Percentiles rank a stretch among this genome's conserved stretches.
Evolutionary conservation across 768 basidiomycete species (phyloP).

Genomic region (Hygrophorus russula): DNA sequence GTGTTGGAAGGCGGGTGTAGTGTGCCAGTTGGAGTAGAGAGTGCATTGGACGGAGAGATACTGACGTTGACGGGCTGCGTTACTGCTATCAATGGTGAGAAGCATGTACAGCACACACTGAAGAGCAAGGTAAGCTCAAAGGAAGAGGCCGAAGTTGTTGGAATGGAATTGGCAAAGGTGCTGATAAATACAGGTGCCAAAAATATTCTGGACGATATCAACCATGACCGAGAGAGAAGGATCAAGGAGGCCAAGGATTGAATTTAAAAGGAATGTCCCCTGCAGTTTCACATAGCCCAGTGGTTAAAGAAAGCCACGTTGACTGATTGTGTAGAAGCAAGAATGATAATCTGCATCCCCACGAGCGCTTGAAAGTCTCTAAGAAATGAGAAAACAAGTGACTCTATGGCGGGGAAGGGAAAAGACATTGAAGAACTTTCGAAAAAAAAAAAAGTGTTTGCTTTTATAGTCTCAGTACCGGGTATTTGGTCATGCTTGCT

Average conservation of each 20-base stretch:
- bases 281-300: constrained; percentile 17
- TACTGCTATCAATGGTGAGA: constrained; percentile 66
- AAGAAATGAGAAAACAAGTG: constrained; percentile 41
- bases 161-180: constrained; percentile 49
- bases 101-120: constrained; percentile 60
- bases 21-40: constrained; percentile 83
- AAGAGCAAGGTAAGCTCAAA: constrained; percentile 36
- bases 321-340: constrained; percentile 13
- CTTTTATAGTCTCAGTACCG: no score
- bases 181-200: constrained; percentile 65
- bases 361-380: constrained; percentile 57
- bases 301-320: constrained; percentile 12
- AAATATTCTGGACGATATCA: constrained; percentile 77
- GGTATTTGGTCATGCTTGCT: no score
- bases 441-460: no score
- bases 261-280: constrained; percentile 13
- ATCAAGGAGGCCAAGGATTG: constrained; percentile 23
- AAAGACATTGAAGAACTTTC: constrained; percentile 21
- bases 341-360: constrained; percentile 44
- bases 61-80: constrained; percentile 73
- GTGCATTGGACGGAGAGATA: constrained; percentile 29
- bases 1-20: constrained; percentile 95
- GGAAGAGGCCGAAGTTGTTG: constrained; percentile 59
- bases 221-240: constrained; percentile 44
- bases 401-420: constrained; percentile 61